Evolutionary conservation across 306 rosid species (phyloP).

Genomic region (Clitoria ternatea): DNA sequence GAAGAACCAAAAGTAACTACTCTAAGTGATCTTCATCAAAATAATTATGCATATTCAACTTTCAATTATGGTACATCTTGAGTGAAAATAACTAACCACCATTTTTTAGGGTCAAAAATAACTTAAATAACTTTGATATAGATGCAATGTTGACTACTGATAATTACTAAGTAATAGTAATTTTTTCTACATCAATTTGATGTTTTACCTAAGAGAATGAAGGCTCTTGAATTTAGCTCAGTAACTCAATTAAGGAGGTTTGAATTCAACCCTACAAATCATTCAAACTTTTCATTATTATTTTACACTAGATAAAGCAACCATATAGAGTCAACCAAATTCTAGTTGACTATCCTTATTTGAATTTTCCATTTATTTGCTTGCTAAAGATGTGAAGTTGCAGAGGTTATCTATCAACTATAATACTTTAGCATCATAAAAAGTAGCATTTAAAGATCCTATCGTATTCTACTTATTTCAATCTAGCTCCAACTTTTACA

Average conservation of each 20-base stretch:
- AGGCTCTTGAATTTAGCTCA: neutral
- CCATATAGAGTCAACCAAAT: neutral
- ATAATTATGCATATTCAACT: no score
- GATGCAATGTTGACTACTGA: no score
- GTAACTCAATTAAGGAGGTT: neutral
- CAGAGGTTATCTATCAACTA: neutral
- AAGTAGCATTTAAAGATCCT: constrained; percentile 18
- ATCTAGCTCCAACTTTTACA: neutral
- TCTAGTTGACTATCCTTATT: neutral
- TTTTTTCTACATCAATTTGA: constrained; percentile 3
- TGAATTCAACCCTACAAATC: constrained; percentile 18
- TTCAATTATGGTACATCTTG: no score
- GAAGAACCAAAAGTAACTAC: no score
- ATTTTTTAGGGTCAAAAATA: no score
- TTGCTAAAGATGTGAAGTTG: neutral
- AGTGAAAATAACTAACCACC: no score
- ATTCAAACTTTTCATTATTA: constrained; percentile 26
- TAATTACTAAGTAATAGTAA: neutral
- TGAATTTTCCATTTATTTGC: neutral
- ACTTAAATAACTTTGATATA: neutral
- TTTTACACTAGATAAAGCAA: constrained; percentile 21
- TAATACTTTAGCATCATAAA: neutral
- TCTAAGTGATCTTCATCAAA: no score
- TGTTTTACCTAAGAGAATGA: constrained; percentile 11
- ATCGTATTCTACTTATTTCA: constrained; percentile 2